Evolutionary conservation across 306 rosid genomes (phyloP), one percentile per base, ranked within the genome.

Genomic region (Ochetophila trinervis): DNA sequence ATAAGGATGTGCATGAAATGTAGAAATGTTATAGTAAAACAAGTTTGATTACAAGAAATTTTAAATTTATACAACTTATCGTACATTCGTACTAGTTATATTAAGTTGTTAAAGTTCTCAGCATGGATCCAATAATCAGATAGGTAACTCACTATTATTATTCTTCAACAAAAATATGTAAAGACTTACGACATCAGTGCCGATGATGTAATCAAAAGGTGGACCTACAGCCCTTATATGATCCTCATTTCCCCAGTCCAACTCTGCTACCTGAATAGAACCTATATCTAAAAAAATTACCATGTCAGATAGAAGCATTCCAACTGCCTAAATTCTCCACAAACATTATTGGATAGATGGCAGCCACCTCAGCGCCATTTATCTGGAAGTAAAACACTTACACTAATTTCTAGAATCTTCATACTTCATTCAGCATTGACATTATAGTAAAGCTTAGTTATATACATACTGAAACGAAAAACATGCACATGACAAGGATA

Each of bases 201-300:
- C 97, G 57, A 93, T 82, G 66, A 93, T 81, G 78, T 82, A 84
- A 77, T 89, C 96, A 84, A 89, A 93, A 17, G 97, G 97, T 69
- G 96, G 96, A 60, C 63, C 88, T 67, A 87, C 92, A 34, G 91
- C 97, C 71, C 73, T 79, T 70, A 89, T 73, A 69, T 89, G 89
- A 71, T 82, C 84, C 68, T 87, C 79, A 34, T 87, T 89, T 66
- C 98, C 98, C 97, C 97, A 93, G 70, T 72, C 82, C 67, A 93
- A 84, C 83, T 89, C 96, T 18, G 84, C 82, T 65, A 82, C 98
- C 79, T 80, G 72, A 74, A 93, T 75, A 3, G 98, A 93, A 62
- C 96, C 98, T 35, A 82, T 70, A 64, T 89, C 97, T 89, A 60
- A 74, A 30, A 55, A 48, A 30, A 60, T 48, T 65, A 80, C 45